phyloP scores from a whole-genome alignment of 345 rosid species.

The Laguncularia racemosa region DNA sequence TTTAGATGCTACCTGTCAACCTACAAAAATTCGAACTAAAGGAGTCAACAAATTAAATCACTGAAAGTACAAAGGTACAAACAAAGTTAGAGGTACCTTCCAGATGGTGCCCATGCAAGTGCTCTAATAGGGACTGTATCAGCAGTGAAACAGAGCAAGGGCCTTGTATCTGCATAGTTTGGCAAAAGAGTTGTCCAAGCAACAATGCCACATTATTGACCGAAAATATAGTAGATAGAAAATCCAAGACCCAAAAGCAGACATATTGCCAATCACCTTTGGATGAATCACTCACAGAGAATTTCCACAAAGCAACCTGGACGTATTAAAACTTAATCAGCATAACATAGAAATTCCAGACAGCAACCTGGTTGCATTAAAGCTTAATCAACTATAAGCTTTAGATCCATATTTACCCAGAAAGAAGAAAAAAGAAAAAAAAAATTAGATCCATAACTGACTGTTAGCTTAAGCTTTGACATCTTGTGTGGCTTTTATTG shows the following conservation, averaged over 20 bases:
- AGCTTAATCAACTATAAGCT: neutral
- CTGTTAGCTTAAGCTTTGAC: no score
- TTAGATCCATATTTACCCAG: no score
- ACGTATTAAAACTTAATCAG: neutral
- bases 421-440: no score
- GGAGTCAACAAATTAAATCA: constrained; percentile 12
- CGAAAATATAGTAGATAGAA: neutral
- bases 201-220: neutral
- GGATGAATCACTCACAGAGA: constrained; percentile 34
- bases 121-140: constrained; percentile 80
- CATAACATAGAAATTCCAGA: constrained; percentile 6
- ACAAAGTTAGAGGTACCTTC: constrained; percentile 40
- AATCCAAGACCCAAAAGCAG: neutral
- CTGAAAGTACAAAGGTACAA: constrained; percentile 26
- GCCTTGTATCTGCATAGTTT: constrained; percentile 67
- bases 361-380: neutral
- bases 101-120: constrained; percentile 83
- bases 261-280: constrained; percentile 36
- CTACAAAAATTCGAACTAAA: no score
- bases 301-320: constrained; percentile 98
- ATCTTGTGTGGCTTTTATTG: no score
- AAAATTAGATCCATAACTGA: no score
- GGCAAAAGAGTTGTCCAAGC: constrained; percentile 3
- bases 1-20: no score
- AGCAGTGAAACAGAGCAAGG: constrained; percentile 76